A percentile compares a stretch with the other conserved stretches of the same genome.
These are phyloP conservation scores for Leccinum fibrillosum DNA, from an alignment of 768 basidiomycete species.

Conservation along the genomic window DNA sequence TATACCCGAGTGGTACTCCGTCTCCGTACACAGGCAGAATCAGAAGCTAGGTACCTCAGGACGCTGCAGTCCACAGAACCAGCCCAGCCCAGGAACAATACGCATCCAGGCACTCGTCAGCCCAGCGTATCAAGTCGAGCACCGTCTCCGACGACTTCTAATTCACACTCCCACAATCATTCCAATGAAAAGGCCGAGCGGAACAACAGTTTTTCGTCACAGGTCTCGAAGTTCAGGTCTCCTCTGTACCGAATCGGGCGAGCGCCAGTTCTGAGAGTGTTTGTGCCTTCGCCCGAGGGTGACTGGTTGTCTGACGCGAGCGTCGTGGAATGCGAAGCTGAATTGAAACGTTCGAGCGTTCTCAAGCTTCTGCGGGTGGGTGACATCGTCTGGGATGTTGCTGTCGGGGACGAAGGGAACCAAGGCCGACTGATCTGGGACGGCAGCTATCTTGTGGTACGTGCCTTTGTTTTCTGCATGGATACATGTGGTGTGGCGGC, in stretches of 20 bases:
- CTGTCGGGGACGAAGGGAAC: conserved; percentile 84
- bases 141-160: conserved; percentile 54
- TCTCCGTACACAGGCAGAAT: conserved; percentile 76
- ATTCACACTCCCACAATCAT: conserved; percentile 37
- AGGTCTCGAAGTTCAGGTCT: conserved; percentile 49
- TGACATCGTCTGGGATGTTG: conserved; percentile 85
- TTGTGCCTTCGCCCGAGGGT: conserved; percentile 83
- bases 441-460: conserved; percentile 81
- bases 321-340: conserved; percentile 78
- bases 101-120: conserved; percentile 29
- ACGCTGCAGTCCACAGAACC: conserved; percentile 8
- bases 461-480: conserved; percentile 28
- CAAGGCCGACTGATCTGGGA: conserved; percentile 84
- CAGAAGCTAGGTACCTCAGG: conserved; percentile 34
- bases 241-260: conserved; percentile 69
- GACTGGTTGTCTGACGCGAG: conserved; percentile 84
- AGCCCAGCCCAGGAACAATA: neutral
- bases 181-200: conserved; percentile 33
- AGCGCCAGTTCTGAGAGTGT: conserved; percentile 75
- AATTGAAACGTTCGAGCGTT: conserved; percentile 56
- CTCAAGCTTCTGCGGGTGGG: conserved; percentile 62
- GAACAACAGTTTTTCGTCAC: conserved; percentile 22
- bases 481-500: neutral
- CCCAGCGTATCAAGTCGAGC: conserved; percentile 56
- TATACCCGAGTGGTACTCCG: conserved; percentile 81